These are phyloP conservation scores for Knoxdaviesia capensis DNA, from an alignment of 2,329 filamentous ascomycete species.

Conservation along the genomic window DNA sequence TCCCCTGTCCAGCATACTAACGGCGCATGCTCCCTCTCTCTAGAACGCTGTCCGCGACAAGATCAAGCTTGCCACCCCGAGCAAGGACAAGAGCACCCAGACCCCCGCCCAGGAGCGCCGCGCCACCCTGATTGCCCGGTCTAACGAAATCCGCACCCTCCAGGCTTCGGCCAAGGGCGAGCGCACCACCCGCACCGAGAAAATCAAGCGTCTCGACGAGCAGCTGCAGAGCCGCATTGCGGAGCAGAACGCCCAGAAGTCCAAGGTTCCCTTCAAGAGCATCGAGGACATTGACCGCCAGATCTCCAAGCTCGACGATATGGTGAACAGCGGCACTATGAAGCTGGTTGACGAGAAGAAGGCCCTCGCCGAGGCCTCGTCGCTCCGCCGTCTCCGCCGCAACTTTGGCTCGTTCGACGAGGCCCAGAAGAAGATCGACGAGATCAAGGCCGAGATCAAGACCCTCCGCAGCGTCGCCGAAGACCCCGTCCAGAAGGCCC, in stretches of 20 bases:
- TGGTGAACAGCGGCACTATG: slow-evolving; percentile 79
- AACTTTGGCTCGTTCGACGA: slow-evolving; percentile 72
- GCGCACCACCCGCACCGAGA: slow-evolving; percentile 59
- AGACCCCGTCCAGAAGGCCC: slow-evolving; percentile 74
- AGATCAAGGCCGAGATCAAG: slow-evolving; percentile 70
- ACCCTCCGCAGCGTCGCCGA: slow-evolving; percentile 77
- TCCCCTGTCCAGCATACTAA: no score
- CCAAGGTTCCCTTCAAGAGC: slow-evolving; percentile 68
- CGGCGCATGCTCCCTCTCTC: slow-evolving; percentile 1
- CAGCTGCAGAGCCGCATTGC: slow-evolving; percentile 67
- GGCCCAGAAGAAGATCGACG: slow-evolving; percentile 73
- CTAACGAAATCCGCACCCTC: slow-evolving; percentile 67
- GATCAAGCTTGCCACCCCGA: slow-evolving; percentile 63
- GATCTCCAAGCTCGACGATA: slow-evolving; percentile 61
- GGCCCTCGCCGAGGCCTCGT: slow-evolving; percentile 64
- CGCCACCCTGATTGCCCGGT: slow-evolving; percentile 65
- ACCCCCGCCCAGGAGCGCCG: slow-evolving; percentile 65
- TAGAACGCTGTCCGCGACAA: slow-evolving; percentile 79
- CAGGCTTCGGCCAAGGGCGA: slow-evolving; percentile 76
- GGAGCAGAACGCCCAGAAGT: slow-evolving; percentile 72
- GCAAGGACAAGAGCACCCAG: slow-evolving; percentile 55
- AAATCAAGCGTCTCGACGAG: slow-evolving; percentile 82
- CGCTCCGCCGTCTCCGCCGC: slow-evolving; percentile 75
- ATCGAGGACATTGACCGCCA: slow-evolving; percentile 72
- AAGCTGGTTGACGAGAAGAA: slow-evolving; percentile 97